A percentile compares a stretch with the other conserved stretches of the same genome.
These are phyloP conservation scores for Smithsoniella earleae DNA, from an alignment of 163 green algal species.

Conservation along the genomic window DNA sequence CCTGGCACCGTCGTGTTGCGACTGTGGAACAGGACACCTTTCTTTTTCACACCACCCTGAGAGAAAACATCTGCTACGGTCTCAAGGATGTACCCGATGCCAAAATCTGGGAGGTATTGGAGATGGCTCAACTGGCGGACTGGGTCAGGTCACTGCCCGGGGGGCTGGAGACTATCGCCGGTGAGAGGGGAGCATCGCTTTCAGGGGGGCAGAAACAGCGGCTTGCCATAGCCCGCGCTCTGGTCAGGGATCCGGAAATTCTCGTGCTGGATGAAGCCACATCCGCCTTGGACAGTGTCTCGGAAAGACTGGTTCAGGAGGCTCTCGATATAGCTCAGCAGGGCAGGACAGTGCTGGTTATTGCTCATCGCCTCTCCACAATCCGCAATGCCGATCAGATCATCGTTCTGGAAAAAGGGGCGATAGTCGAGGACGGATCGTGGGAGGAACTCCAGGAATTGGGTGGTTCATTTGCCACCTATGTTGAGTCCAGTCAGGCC, in stretches of 20 bases:
- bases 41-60: conserved; percentile 82
- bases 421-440: too few species aligned
- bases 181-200: conserved; percentile 70
- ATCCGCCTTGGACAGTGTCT: conserved; percentile 61
- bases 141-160: not conserved
- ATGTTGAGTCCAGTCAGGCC: too few species aligned
- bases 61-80: conserved; percentile 73
- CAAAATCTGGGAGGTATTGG: conserved; percentile 36
- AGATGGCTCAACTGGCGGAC: conserved; percentile 35
- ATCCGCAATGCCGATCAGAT: conserved; percentile 54
- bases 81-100: conserved; percentile 9
- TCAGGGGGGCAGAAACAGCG: conserved; percentile 70
- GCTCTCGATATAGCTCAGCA: conserved; percentile 40
- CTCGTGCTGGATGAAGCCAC: conserved; percentile 76
- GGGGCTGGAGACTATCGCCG: conserved; percentile 44
- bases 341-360: conserved; percentile 57
- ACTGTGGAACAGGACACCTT: conserved; percentile 82
- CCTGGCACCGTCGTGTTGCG: conserved; percentile 49
- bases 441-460: too few species aligned
- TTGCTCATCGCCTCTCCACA: conserved; percentile 71
- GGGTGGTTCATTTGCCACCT: too few species aligned
- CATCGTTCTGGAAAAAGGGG: conserved; percentile 65
- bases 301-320: conserved; percentile 62
- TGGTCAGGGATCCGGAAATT: conserved; percentile 66
- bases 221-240: conserved; percentile 72